phyloP scores from a whole-genome alignment of 495 filamentous ascomycete genomes.

The Penicillium parvum region DNA sequence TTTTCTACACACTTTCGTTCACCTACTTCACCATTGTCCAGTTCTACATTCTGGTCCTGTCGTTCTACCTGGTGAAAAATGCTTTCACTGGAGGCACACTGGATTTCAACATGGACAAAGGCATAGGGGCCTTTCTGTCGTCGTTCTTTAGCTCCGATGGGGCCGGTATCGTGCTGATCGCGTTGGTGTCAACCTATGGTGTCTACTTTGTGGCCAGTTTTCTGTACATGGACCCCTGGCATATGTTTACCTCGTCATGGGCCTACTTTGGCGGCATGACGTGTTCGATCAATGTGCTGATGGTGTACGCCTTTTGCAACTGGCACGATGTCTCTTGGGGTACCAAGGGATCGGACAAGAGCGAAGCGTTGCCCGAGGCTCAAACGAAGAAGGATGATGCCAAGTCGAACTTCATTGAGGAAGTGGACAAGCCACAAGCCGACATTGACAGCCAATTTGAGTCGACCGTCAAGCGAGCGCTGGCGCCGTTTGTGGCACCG shows the following conservation, averaged over 20 bases:
- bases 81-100: slow-evolving; percentile 62
- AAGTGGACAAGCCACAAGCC: slow-evolving; percentile 91
- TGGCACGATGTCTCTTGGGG: slow-evolving; percentile 99
- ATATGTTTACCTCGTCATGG: slow-evolving; percentile 97
- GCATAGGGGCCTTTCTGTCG: slow-evolving; percentile 48
- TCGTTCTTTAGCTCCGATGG: slow-evolving; percentile 74
- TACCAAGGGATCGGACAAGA: slow-evolving; percentile 97
- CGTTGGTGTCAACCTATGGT: slow-evolving; percentile 87
- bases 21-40: slow-evolving; percentile 82
- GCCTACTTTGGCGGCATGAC: slow-evolving; percentile 90
- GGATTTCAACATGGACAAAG: slow-evolving; percentile 50
- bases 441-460: slow-evolving; percentile 98
- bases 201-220: slow-evolving; percentile 93
- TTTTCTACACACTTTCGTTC: slow-evolving; percentile 79
- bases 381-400: slow-evolving; percentile 75
- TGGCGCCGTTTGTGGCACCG: slow-evolving; percentile 71
- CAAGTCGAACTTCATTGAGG: slow-evolving; percentile 86
- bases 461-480: slow-evolving; percentile 85
- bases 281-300: slow-evolving; percentile 96
- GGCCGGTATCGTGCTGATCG: slow-evolving; percentile 82
- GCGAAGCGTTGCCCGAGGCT: slow-evolving; percentile 83
- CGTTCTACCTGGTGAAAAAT: slow-evolving; percentile 77
- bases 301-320: slow-evolving; percentile 98
- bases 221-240: slow-evolving; percentile 98
- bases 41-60: slow-evolving; percentile 79